phyloP scores from a whole-genome alignment of 768 basidiomycete genomes.

The Lactarius sp. region DNA sequence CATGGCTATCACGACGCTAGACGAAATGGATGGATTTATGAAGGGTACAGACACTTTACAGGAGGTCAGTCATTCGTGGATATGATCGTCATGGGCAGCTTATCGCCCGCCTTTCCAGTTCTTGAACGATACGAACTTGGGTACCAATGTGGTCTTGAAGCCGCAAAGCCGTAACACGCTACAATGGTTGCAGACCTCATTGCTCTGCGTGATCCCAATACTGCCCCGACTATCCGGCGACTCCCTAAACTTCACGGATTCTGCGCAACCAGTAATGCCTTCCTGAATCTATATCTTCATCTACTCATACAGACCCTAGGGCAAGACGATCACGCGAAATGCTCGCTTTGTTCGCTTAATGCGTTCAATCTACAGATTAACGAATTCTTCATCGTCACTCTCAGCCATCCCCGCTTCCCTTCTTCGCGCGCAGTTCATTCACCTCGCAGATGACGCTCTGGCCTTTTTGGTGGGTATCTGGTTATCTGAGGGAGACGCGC shows the following conservation, averaged over 20 bases:
- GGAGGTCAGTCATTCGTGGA: slow-evolving; percentile 28
- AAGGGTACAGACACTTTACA: slow-evolving; percentile 30
- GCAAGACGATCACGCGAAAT: slow-evolving; percentile 25
- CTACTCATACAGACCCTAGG: neutral
- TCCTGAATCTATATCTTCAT: neutral
- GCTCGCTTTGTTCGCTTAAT: slow-evolving; percentile 54
- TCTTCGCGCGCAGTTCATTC: slow-evolving; percentile 60
- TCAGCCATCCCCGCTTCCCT: slow-evolving; percentile 51
- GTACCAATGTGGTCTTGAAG: slow-evolving; percentile 50
- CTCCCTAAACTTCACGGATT: slow-evolving; percentile 48
- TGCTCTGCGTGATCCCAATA: slow-evolving; percentile 47
- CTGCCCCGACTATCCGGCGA: slow-evolving; percentile 43
- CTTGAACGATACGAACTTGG: slow-evolving; percentile 41
- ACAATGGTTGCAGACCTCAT: slow-evolving; percentile 52
- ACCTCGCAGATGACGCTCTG: slow-evolving; percentile 63
- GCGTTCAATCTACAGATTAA: slow-evolving; percentile 59
- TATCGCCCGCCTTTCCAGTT: slow-evolving; percentile 35
- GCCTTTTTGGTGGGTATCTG: slow-evolving; percentile 79
- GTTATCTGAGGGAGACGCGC: slow-evolving; percentile 31
- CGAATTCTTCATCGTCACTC: slow-evolving; percentile 50
- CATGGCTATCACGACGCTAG: slow-evolving; percentile 44
- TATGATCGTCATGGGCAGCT: neutral
- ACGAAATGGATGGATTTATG: slow-evolving; percentile 39
- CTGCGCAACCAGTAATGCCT: slow-evolving; percentile 12
- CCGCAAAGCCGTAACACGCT: slow-evolving; percentile 54